Conservation (phyloP, 441 rosid genomes). For the Hura crepitans region DNA sequence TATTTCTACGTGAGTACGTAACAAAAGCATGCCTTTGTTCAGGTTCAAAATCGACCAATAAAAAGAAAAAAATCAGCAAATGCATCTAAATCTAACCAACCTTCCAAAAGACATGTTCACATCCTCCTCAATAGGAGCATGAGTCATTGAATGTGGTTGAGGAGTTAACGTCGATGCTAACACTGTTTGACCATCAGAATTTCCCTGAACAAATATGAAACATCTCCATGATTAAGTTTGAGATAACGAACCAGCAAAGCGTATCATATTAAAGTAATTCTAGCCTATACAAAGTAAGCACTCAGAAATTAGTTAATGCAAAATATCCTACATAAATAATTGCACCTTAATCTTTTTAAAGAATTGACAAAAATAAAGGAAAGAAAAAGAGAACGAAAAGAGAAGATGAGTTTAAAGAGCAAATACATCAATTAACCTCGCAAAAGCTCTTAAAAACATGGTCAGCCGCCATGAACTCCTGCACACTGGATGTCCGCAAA, state of each 20-base stretch:
- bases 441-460: constrained; percentile 81
- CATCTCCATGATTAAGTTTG: background rate
- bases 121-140: constrained; percentile 75
- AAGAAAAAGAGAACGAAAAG: background rate
- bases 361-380: too few relatives aligned
- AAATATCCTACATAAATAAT: background rate
- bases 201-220: constrained; percentile 41
- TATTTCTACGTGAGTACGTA: too few relatives aligned
- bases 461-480: constrained; percentile 93
- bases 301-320: background rate
- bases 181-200: constrained; percentile 85
- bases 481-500: constrained; percentile 74
- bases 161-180: constrained; percentile 92
- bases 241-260: constrained; percentile 19
- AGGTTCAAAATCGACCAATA: too few relatives aligned
- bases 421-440: constrained; percentile 55
- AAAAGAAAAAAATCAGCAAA: constrained; percentile 12
- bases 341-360: constrained; percentile 1
- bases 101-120: constrained; percentile 98
- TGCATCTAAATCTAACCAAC: constrained; percentile 32
- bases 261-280: background rate
- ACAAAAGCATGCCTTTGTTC: background rate
- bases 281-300: background rate
- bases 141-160: constrained; percentile 59
- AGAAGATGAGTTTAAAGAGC: constrained; percentile 13